Conservation (phyloP, 106 monocot genomes). For the Allium fistulosum region DNA sequence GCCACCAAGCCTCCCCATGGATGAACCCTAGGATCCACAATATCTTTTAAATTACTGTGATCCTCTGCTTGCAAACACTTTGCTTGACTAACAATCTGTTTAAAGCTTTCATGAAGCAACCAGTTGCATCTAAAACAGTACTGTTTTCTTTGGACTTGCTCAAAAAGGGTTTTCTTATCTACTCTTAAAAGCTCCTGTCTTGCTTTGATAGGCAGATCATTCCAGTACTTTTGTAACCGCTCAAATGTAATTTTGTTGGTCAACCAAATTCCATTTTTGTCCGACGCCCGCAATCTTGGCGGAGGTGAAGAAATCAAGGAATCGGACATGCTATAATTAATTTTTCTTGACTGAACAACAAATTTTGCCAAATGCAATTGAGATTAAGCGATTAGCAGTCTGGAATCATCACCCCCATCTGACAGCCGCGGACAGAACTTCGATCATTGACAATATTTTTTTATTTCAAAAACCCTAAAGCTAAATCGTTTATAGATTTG, state of each 20-base stretch:
- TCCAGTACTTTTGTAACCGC: constrained; percentile 93
- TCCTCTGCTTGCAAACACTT: constrained; percentile 68
- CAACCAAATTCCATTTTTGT: constrained; percentile 60
- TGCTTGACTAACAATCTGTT: constrained; percentile 73
- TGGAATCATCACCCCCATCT: no score
- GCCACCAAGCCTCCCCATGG: constrained; percentile 87
- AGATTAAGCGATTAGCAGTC: no score
- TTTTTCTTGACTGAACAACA: no score
- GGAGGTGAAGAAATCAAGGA: no score
- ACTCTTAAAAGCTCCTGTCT: constrained; percentile 63
- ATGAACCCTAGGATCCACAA: constrained; percentile 63
- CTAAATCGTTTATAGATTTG: no score
- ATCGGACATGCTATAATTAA: no score
- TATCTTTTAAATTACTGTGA: constrained; percentile 27
- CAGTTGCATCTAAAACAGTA: constrained; percentile 97
- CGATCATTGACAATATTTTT: no score
- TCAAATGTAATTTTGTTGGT: constrained; percentile 64
- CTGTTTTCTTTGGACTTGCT: constrained; percentile 79
- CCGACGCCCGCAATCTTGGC: no score
- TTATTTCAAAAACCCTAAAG: no score
- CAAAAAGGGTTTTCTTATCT: constrained; percentile 89
- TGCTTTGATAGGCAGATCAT: constrained; percentile 41
- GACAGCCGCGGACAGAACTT: no score
- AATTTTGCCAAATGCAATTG: no score
- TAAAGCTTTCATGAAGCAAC: constrained; percentile 74